Percentiles rank a stretch among this genome's conserved stretches.
These are phyloP conservation scores for Colletotrichum zoysiae DNA, from an alignment of 2,329 filamentous ascomycete species.

Conservation along the genomic window DNA sequence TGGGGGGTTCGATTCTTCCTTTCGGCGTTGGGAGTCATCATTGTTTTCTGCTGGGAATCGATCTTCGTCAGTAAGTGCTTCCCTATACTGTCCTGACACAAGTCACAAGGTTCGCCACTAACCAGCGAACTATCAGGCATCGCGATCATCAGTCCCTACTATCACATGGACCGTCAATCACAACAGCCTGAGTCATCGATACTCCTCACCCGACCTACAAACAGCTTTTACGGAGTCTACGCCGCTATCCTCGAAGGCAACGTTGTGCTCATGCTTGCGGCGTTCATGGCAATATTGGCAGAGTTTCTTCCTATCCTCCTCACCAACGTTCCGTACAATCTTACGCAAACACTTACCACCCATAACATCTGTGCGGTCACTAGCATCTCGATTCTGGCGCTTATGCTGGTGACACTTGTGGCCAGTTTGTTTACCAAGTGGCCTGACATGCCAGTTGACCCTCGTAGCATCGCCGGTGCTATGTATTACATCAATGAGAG, in stretches of 20 bases:
- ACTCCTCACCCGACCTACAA: conserved; percentile 57
- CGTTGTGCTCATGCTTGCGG: conserved; percentile 55
- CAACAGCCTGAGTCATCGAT: conserved; percentile 54
- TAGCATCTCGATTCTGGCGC: conserved; percentile 53
- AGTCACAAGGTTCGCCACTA: neutral
- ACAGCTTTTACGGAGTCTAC: conserved; percentile 60
- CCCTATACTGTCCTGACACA: neutral
- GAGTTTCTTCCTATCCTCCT: conserved; percentile 65
- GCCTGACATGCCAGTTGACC: conserved; percentile 61
- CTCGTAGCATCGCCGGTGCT: conserved; percentile 59
- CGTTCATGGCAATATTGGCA: conserved; percentile 58
- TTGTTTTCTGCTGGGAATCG: conserved; percentile 57
- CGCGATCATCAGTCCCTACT: conserved; percentile 59
- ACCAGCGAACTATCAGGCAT: conserved; percentile 51
- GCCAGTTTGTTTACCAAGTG: conserved; percentile 57
- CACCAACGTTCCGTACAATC: conserved; percentile 62
- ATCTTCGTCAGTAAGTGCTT: conserved; percentile 53
- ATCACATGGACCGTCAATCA: conserved; percentile 53
- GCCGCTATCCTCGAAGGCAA: conserved; percentile 53
- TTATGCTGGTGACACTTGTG: conserved; percentile 58
- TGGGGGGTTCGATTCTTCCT: conserved; percentile 60
- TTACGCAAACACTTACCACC: conserved; percentile 54
- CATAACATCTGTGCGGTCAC: conserved; percentile 58
- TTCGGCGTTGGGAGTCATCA: conserved; percentile 55
- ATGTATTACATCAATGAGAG: conserved; percentile 56